Percentiles rank a stretch among this genome's conserved stretches.
Evolutionary conservation across 2,329 filamentous ascomycete species (phyloP).

Genomic region (Cercospora janseana): DNA sequence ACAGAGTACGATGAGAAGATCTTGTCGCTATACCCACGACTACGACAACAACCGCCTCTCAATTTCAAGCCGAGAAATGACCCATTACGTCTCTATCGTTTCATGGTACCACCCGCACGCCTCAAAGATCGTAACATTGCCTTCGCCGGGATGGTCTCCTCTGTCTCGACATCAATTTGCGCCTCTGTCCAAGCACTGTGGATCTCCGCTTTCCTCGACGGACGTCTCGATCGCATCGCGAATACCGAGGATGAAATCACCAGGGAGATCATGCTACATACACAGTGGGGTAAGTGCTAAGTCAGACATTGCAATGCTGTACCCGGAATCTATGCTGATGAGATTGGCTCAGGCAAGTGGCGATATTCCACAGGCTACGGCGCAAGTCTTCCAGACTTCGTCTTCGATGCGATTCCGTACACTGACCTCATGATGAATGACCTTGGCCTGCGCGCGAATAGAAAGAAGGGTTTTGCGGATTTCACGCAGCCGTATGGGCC

Average conservation of each 20-base stretch:
- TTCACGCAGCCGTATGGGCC: constrained; percentile 58
- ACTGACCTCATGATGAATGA: constrained; percentile 67
- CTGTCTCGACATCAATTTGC: constrained; percentile 39
- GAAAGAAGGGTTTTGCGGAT: constrained; percentile 56
- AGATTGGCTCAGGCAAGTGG: constrained; percentile 49
- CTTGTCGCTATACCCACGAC: constrained; percentile 52
- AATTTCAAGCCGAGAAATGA: constrained; percentile 28
- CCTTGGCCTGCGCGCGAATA: constrained; percentile 57
- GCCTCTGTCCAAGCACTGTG: constrained; percentile 46
- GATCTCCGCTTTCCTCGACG: constrained; percentile 62
- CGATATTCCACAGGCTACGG: constrained; percentile 67
- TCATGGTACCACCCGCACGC: constrained; percentile 43
- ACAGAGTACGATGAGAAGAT: constrained; percentile 53
- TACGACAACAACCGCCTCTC: constrained; percentile 41
- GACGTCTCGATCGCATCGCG: constrained; percentile 43
- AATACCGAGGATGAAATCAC: constrained; percentile 42
- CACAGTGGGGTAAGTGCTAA: constrained; percentile 58
- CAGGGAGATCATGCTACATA: constrained; percentile 56
- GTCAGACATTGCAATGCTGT: neutral
- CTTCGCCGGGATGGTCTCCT: constrained; percentile 43
- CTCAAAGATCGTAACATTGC: constrained; percentile 40
- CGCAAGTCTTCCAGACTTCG: constrained; percentile 63
- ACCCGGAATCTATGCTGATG: neutral
- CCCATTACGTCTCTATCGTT: constrained; percentile 44
- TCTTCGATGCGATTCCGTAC: constrained; percentile 75